Evolutionary conservation across 2,329 filamentous ascomycete species (phyloP).

Genomic region (Sporothrix brunneoviolacea): DNA sequence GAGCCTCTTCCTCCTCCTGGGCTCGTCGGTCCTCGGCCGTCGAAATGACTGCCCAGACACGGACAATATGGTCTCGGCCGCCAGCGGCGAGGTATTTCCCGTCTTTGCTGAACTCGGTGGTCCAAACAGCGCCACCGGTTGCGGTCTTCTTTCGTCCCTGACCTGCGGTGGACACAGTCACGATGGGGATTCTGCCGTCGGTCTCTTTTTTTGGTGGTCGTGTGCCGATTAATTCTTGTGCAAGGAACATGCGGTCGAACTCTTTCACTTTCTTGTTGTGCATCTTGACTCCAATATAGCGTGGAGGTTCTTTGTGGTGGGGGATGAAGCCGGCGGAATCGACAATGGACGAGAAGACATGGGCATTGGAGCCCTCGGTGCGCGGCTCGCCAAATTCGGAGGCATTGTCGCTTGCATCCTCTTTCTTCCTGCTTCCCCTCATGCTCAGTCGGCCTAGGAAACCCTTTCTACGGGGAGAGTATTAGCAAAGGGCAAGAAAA

Average conservation of each 20-base stretch:
- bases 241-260: constrained; percentile 83
- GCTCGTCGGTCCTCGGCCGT: constrained; percentile 70
- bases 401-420: constrained; percentile 55
- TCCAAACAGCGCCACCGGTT: constrained; percentile 72
- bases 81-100: constrained; percentile 88
- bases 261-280: constrained; percentile 75
- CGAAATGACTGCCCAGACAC: constrained; percentile 83
- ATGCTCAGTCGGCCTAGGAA: constrained; percentile 75
- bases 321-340: constrained; percentile 72
- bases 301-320: constrained; percentile 77
- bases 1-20: constrained; percentile 63
- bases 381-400: constrained; percentile 62
- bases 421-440: constrained; percentile 66
- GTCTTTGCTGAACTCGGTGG: constrained; percentile 86
- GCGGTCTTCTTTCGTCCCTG: constrained; percentile 34
- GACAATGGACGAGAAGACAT: constrained; percentile 71
- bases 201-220: constrained; percentile 29
- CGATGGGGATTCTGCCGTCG: constrained; percentile 21
- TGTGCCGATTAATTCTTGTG: constrained; percentile 75
- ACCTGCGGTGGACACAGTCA: constrained; percentile 25
- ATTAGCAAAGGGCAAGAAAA: not conserved
- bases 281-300: constrained; percentile 79
- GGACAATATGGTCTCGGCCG: constrained; percentile 77
- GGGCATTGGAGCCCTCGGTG: constrained; percentile 74
- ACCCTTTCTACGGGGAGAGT: constrained; percentile 54